A percentile compares a stretch with the other conserved stretches of the same genome.
Evolutionary conservation across 495 filamentous ascomycete species (phyloP).

Genomic region (Aspergillus kassunensis): DNA sequence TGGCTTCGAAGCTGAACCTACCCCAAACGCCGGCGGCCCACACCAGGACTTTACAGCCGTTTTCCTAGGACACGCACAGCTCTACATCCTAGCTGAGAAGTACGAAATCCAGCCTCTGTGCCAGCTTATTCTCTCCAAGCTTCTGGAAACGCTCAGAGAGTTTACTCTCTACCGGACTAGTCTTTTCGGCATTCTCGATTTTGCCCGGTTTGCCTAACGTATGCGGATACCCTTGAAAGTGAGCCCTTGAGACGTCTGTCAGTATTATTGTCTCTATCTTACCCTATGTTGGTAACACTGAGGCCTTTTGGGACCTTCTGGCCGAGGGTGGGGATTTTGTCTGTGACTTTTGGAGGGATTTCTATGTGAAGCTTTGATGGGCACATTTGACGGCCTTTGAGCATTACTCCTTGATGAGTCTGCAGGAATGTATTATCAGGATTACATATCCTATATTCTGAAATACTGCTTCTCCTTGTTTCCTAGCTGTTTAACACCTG

Average conservation of each 20-base stretch:
- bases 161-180: constrained; percentile 28
- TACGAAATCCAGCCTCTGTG: constrained; percentile 32
- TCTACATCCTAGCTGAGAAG: constrained; percentile 39
- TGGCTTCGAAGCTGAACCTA: constrained; percentile 8
- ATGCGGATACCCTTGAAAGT: background rate
- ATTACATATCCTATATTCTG: no score
- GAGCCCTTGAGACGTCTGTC: constrained; percentile 15
- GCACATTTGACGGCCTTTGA: no score
- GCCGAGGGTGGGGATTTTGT: constrained; percentile 28
- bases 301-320: constrained; percentile 20
- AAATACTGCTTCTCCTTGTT: no score
- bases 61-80: constrained; percentile 32
- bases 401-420: no score
- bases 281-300: constrained; percentile 17
- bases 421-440: no score
- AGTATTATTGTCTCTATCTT: constrained; percentile 20
- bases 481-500: no score
- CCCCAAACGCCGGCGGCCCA: no score
- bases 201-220: constrained; percentile 34
- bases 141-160: constrained; percentile 25
- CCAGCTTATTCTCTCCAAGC: constrained; percentile 29
- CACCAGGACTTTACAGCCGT: constrained; percentile 34
- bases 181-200: constrained; percentile 24
- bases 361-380: no score
- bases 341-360: constrained; percentile 26